A percentile compares a stretch with the other conserved stretches of the same genome.
These are phyloP conservation scores for Boletus rubescentipes DNA, from an alignment of 768 basidiomycete species.

Conservation along the genomic window DNA sequence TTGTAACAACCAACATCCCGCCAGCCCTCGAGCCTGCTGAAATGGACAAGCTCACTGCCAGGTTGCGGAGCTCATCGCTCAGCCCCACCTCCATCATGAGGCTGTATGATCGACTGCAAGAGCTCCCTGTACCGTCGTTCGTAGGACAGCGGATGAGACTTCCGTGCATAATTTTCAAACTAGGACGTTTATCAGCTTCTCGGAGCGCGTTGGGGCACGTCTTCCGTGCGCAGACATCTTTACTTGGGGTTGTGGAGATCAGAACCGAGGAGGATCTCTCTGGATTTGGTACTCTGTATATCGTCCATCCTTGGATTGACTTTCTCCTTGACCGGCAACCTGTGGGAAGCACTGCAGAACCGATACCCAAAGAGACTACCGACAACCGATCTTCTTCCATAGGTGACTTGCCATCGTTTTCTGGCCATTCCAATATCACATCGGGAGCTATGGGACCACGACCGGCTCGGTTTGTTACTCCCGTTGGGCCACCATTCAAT, in stretches of 20 bases:
- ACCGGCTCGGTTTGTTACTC: neutral
- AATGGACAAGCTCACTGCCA: neutral
- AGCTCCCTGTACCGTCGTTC: neutral
- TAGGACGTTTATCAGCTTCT: neutral
- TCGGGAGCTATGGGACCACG: neutral
- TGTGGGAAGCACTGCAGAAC: neutral
- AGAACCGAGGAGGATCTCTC: neutral
- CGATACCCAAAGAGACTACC: neutral
- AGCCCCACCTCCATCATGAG: neutral
- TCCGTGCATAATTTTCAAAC: neutral
- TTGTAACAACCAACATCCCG: neutral
- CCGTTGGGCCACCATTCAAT: neutral
- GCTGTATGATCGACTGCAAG: neutral
- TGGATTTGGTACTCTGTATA: neutral
- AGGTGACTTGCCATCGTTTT: neutral
- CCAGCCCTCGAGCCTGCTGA: neutral
- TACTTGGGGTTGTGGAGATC: neutral
- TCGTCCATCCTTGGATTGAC: conserved; percentile 1
- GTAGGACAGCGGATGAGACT: neutral
- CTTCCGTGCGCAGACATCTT: neutral
- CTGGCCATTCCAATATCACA: neutral
- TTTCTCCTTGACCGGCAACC: neutral
- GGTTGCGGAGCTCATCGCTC: neutral
- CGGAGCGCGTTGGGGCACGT: neutral
- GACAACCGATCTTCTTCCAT: neutral